Conservation (phyloP, 1,284 basidiomycete genomes). For the Cutaneotrichosporon sp. region DNA sequence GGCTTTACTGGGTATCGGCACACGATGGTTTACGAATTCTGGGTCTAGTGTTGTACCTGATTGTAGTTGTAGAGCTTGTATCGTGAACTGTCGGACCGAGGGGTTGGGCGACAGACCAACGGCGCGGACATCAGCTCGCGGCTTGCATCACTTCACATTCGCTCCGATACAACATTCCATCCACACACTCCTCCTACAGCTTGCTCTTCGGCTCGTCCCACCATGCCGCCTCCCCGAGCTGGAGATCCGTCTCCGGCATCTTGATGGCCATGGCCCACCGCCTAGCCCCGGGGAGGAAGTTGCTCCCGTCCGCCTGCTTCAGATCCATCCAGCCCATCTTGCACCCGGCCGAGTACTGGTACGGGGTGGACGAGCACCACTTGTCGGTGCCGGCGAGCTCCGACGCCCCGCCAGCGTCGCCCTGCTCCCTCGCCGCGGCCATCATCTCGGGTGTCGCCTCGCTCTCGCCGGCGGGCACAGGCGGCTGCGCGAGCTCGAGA, state of each 20-base stretch:
- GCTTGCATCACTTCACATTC: no score
- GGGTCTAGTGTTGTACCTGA: no score
- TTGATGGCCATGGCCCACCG: conserved; percentile 9
- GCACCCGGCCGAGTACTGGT: conserved; percentile 8
- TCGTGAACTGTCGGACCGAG: no score
- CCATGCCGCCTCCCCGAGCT: conserved; percentile 4
- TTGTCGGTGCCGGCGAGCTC: conserved; percentile 10
- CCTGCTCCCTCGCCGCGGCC: background rate
- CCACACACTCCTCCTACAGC: background rate
- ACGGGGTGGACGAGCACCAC: conserved; percentile 13
- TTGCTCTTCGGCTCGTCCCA: conserved; percentile 7
- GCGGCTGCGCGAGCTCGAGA: conserved; percentile 13
- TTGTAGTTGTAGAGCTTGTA: no score
- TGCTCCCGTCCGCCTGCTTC: conserved; percentile 7
- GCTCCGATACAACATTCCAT: background rate
- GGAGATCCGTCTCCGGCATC: conserved; percentile 1
- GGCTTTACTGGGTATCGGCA: no score
- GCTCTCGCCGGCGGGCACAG: background rate
- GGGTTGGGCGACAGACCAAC: no score
- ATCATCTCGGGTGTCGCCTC: background rate
- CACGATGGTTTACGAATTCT: no score
- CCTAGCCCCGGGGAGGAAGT: background rate
- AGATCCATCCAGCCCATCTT: conserved; percentile 10
- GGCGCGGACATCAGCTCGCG: no score
- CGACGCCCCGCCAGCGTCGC: background rate